These are phyloP conservation scores for Acacia melanoxylon DNA, from an alignment of 306 rosid species.

Conservation along the genomic window DNA sequence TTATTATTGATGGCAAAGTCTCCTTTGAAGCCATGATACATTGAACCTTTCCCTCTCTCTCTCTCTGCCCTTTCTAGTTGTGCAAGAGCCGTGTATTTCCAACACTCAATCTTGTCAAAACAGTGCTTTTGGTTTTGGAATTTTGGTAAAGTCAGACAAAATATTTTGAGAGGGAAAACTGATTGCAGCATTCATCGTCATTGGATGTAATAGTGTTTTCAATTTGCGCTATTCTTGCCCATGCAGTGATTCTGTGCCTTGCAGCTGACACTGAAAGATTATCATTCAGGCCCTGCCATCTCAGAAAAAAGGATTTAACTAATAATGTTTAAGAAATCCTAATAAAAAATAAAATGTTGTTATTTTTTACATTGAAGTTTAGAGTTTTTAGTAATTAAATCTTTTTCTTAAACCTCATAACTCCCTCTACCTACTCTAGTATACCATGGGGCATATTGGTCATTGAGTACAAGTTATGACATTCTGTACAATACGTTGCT, in stretches of 20 bases:
- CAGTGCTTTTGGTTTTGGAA: background rate
- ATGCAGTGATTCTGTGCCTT: background rate
- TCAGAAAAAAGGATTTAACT: no score
- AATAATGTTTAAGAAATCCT: no score
- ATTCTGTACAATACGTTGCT: background rate
- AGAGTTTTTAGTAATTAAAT: no score
- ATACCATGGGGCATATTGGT: background rate
- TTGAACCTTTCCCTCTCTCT: background rate
- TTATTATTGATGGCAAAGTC: no score
- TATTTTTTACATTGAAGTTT: no score
- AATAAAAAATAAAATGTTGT: no score
- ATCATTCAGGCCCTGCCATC: background rate
- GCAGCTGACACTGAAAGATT: background rate
- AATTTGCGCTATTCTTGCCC: no score
- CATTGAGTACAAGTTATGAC: background rate
- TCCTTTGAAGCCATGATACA: no score
- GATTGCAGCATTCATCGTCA: background rate
- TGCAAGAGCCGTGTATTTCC: background rate
- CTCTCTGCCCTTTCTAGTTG: background rate
- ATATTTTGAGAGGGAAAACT: no score
- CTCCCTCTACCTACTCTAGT: background rate
- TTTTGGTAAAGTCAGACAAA: background rate
- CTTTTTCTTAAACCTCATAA: no score
- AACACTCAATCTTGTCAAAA: background rate
- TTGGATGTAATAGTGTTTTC: background rate